Percentiles rank a stretch among this genome's conserved stretches.
Evolutionary conservation across 2,329 filamentous ascomycete species (phyloP).

Genomic region (Clarireedia homoeocarpa): DNA sequence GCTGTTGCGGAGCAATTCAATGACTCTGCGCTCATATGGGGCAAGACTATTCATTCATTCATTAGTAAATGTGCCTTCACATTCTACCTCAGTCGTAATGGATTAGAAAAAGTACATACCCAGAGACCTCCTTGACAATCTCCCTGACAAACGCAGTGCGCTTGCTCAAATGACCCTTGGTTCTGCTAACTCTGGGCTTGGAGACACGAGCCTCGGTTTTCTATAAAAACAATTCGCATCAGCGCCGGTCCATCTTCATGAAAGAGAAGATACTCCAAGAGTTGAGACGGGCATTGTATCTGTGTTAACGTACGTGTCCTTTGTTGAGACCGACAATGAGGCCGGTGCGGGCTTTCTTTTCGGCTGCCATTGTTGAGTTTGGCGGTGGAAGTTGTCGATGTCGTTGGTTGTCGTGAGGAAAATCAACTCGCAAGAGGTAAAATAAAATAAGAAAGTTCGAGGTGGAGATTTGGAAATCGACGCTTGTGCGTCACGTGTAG

Average conservation of each 20-base stretch:
- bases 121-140: constrained; percentile 96
- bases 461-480: background rate
- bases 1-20: constrained; percentile 97
- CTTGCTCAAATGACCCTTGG: constrained; percentile 96
- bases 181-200: constrained; percentile 73
- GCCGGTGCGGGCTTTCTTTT: constrained; percentile 49
- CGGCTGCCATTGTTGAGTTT: constrained; percentile 45
- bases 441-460: background rate
- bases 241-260: constrained; percentile 24
- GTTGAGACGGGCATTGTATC: constrained; percentile 46
- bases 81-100: background rate
- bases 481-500: background rate
- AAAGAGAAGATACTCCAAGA: constrained; percentile 62
- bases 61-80: constrained; percentile 10
- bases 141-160: constrained; percentile 94
- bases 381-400: constrained; percentile 11
- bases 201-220: constrained; percentile 74
- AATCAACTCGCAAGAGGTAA: background rate
- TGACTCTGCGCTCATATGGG: constrained; percentile 96
- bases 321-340: constrained; percentile 55
- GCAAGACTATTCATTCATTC: constrained; percentile 51
- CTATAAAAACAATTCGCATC: constrained; percentile 38
- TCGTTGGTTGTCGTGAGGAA: background rate
- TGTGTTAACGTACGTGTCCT: constrained; percentile 47
- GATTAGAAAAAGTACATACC: constrained; percentile 48